Evolutionary conservation across 1,284 basidiomycete species (phyloP).

Genomic region (Fistulinella staudtii): DNA sequence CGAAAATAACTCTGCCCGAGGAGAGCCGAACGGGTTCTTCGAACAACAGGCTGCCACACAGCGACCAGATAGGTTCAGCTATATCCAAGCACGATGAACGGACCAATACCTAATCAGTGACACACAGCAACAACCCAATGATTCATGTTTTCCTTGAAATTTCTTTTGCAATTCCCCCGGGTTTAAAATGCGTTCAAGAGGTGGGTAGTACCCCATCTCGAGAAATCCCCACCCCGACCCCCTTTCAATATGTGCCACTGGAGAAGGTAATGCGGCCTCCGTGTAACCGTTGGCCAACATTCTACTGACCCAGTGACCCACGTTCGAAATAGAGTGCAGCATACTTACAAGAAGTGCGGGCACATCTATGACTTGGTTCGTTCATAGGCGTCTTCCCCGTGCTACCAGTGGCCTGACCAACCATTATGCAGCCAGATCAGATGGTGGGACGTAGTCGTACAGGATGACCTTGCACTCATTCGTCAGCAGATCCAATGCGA

Average conservation of each 20-base stretch:
- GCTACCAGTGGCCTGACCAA: slow-evolving; percentile 17
- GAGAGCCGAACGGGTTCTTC: slow-evolving; percentile 29
- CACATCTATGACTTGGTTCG: slow-evolving; percentile 57
- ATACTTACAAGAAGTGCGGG: slow-evolving; percentile 42
- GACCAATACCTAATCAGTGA: slow-evolving; percentile 26
- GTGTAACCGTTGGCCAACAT: not conserved
- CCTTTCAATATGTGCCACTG: slow-evolving; percentile 27
- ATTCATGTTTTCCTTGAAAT: slow-evolving; percentile 21
- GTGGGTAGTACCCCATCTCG: not conserved
- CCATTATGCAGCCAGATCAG: slow-evolving; percentile 48
- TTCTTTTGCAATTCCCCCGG: slow-evolving; percentile 11
- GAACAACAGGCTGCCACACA: slow-evolving; percentile 23
- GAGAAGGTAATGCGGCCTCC: slow-evolving; percentile 27
- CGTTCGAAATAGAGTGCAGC: slow-evolving; percentile 29
- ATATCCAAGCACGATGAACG: slow-evolving; percentile 20
- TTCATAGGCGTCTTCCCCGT: slow-evolving; percentile 6
- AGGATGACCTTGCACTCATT: slow-evolving; percentile 11
- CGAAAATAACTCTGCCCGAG: slow-evolving; percentile 32
- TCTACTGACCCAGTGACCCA: slow-evolving; percentile 8
- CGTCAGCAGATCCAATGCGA: slow-evolving; percentile 50
- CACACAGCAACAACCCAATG: slow-evolving; percentile 20
- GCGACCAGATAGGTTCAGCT: slow-evolving; percentile 17
- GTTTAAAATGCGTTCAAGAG: slow-evolving; percentile 25
- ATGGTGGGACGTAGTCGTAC: slow-evolving; percentile 38
- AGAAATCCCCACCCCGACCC: slow-evolving; percentile 12